Evolutionary conservation across 148 eudicot genomes (phyloP).

Genomic region (Oxyria digyna): DNA sequence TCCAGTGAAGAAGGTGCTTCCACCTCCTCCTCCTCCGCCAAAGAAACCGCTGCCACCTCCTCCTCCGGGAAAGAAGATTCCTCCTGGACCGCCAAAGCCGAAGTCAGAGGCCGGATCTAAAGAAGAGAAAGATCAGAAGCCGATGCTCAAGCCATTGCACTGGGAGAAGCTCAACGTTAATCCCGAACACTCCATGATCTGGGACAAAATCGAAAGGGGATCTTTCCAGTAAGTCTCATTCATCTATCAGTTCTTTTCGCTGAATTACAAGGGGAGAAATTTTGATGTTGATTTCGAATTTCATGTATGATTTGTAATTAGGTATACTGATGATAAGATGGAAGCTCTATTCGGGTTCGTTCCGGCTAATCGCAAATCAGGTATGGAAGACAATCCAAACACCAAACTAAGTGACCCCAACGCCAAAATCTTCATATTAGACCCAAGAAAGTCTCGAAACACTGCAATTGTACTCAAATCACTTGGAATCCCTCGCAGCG

Average conservation of each 20-base stretch:
- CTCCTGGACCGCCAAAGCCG: slow-evolving; percentile 20
- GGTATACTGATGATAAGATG: slow-evolving; percentile 78
- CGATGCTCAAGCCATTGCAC: slow-evolving; percentile 77
- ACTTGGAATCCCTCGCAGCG: slow-evolving; percentile 41
- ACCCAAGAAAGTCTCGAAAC: slow-evolving; percentile 64
- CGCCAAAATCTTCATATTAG: slow-evolving; percentile 50
- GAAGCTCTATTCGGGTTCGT: slow-evolving; percentile 78
- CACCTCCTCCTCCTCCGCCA: slow-evolving; percentile 36
- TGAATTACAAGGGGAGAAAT: background rate
- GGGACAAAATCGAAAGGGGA: slow-evolving; percentile 62
- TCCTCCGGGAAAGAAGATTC: background rate
- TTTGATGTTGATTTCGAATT: background rate
- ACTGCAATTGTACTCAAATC: slow-evolving; percentile 76
- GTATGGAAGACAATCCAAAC: slow-evolving; percentile 15
- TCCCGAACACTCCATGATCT: slow-evolving; percentile 75
- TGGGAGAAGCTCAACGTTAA: slow-evolving; percentile 88
- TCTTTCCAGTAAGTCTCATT: slow-evolving; percentile 50
- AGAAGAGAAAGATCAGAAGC: slow-evolving; percentile 41
- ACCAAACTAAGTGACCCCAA: slow-evolving; percentile 22
- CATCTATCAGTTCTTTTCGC: background rate
- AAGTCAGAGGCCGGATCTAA: slow-evolving; percentile 14
- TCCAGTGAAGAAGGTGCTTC: slow-evolving; percentile 6
- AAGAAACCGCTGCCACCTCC: background rate
- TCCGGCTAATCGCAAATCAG: slow-evolving; percentile 47
- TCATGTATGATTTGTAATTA: slow-evolving; percentile 11